Evolutionary conservation across 164 flowering plant genomes (phyloP).

Genomic region (Dillenia turbinata): DNA sequence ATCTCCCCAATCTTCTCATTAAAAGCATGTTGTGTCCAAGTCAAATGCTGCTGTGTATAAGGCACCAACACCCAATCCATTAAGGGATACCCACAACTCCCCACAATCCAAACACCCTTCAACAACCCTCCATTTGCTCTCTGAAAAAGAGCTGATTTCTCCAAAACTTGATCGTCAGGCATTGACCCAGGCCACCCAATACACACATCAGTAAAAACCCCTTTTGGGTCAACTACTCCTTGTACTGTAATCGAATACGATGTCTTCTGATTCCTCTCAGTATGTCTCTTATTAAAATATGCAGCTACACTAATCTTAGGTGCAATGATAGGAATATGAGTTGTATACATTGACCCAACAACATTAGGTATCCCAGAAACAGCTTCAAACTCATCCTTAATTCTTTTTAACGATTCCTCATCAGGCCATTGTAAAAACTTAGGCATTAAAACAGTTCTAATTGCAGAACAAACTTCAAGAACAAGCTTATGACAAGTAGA

Average conservation of each 20-base stretch:
- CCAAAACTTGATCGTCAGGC: conserved; percentile 65
- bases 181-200: conserved; percentile 91
- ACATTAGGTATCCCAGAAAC: conserved; percentile 61
- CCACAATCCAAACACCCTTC: conserved; percentile 55
- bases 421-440: conserved; percentile 75
- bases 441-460: conserved; percentile 57
- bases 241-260: conserved; percentile 85
- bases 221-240: conserved; percentile 60
- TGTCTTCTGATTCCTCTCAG: conserved; percentile 81
- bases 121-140: conserved; percentile 42
- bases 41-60: conserved; percentile 55
- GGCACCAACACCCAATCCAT: conserved; percentile 80
- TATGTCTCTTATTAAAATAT: conserved; percentile 72
- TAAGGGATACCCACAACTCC: conserved; percentile 50
- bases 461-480: conserved; percentile 77
- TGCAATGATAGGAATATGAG: conserved; percentile 78
- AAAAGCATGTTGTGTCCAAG: conserved; percentile 81
- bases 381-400: conserved; percentile 36
- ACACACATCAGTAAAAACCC: conserved; percentile 72
- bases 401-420: conserved; percentile 14
- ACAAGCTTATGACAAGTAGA: conserved; percentile 88
- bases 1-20: conserved; percentile 54
- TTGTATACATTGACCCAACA: conserved; percentile 72
- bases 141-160: conserved; percentile 55
- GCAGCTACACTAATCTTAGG: conserved; percentile 62